Base-by-base conservation (phyloP, 768 basidiomycete genomes). In the Suillus brevipes region DNA sequence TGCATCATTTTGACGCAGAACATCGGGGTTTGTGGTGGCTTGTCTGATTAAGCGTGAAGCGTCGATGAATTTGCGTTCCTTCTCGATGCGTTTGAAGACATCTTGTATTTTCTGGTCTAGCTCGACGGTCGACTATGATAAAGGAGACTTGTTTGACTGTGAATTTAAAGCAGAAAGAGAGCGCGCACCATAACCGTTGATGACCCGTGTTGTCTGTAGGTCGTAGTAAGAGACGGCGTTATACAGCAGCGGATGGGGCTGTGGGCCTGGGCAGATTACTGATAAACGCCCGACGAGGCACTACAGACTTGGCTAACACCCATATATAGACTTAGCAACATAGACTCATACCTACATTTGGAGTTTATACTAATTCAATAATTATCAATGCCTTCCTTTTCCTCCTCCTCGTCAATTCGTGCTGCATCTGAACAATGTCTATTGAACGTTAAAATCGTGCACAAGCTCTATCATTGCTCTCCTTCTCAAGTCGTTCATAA, bases 91-190 rank as follows among this genome's bases (percentile, higher is more conserved):
- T 78, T 87, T 90, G 81, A 89, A 87, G 72, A 95, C 88, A 78
- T 94, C 92, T 77, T 89, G 88, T 76, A 96, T 94, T 87, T 95
- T 96, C 86, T 89, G 89, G 87, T 95, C 93, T 79, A 94, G 82
- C 79, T 92, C 90, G 73, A 74, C 73, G 59, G 78, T 68, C 76
- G 78, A 65, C 60, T 28, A 37, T 18, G 52, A 4, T 36, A 31
- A 25, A 6, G 61, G 66, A 61, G 25, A 59, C 6, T 55, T 55
- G 20, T 36, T 70, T 25, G 69, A 53, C 38, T 13, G 34, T 57
- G 36, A 16, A 66, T 66, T 38, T 63, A 66, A 62, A 57, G 4
- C 37, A 45, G 50, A 64, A 52, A 69, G 70, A 56, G 45, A 67
- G 38, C 4, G 63, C 76, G 43, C 60, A 78, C 75, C 75, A 77